phyloP scores from a whole-genome alignment of 2,329 filamentous ascomycete genomes.

The Pseudonectria foliicola region DNA sequence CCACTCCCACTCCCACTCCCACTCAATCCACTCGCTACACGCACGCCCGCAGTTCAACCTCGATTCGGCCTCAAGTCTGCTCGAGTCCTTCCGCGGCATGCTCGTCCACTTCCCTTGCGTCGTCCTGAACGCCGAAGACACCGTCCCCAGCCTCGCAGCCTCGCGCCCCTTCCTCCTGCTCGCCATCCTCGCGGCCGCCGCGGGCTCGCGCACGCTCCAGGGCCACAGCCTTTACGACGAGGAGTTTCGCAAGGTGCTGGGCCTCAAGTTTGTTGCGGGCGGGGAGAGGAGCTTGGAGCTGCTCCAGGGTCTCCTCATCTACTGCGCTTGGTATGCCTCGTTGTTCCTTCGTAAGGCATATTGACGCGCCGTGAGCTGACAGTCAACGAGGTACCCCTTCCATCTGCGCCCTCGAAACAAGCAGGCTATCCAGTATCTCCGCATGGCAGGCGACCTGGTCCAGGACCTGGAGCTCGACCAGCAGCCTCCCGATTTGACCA shows the following conservation, averaged over 20 bases:
- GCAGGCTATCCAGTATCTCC: constrained; percentile 42
- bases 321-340: constrained; percentile 45
- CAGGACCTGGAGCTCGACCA: constrained; percentile 43
- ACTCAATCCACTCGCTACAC: constrained; percentile 32
- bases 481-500: constrained; percentile 18
- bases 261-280: constrained; percentile 47
- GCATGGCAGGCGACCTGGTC: constrained; percentile 44
- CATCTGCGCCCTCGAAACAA: constrained; percentile 45
- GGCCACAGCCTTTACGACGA: constrained; percentile 49
- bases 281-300: constrained; percentile 52
- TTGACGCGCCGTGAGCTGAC: background rate
- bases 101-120: constrained; percentile 38
- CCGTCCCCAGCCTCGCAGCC: constrained; percentile 37
- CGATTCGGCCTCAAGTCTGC: constrained; percentile 41
- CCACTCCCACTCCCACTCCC: too few relatives aligned
- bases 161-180: constrained; percentile 46
- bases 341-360: too few relatives aligned
- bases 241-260: constrained; percentile 51
- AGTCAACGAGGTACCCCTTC: constrained; percentile 43
- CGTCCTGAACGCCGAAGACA: constrained; percentile 31
- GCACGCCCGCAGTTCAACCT: constrained; percentile 49
- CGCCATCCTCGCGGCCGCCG: constrained; percentile 45
- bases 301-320: constrained; percentile 50
- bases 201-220: constrained; percentile 40
- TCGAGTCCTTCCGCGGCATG: constrained; percentile 38